Conservation (phyloP, 768 basidiomycete species). For the Sarcodon aspratus region DNA sequence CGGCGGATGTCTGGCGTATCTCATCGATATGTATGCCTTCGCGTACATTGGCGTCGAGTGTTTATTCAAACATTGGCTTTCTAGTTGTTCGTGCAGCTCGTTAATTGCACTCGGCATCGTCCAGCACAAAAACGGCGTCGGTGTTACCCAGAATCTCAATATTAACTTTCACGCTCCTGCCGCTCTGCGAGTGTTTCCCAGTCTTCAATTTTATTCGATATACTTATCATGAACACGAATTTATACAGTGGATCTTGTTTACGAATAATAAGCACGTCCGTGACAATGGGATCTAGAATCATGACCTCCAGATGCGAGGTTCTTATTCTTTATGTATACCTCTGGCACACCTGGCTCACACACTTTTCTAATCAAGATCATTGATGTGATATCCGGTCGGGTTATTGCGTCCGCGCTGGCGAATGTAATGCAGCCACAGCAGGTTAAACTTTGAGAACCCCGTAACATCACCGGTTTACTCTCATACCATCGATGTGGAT, state of each 20-base stretch:
- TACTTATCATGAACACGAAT: not conserved
- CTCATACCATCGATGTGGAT: no score
- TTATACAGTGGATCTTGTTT: constrained; percentile 43
- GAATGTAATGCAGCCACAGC: constrained; percentile 63
- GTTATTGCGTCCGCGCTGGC: constrained; percentile 56
- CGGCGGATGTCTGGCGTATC: constrained; percentile 64
- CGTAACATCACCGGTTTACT: no score
- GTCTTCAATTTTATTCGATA: not conserved
- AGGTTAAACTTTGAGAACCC: not conserved
- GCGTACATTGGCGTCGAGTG: not conserved
- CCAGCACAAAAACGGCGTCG: constrained; percentile 54
- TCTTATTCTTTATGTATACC: not conserved
- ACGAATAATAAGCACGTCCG: constrained; percentile 49
- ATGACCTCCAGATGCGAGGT: constrained; percentile 66
- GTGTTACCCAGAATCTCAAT: constrained; percentile 64
- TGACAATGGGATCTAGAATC: constrained; percentile 55
- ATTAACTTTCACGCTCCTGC: constrained; percentile 63
- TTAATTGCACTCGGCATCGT: constrained; percentile 55
- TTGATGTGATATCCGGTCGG: constrained; percentile 46
- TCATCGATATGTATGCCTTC: constrained; percentile 41
- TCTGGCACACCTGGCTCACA: not conserved
- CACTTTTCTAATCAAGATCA: constrained; percentile 26
- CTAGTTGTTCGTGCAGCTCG: constrained; percentile 55
- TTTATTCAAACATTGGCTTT: not conserved
- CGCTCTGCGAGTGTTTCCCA: constrained; percentile 31